Evolutionary conservation across 1,284 basidiomycete species (phyloP), one percentile per base, ranked within the genome.

Genomic region (Uromyces viciae-fabae): DNA sequence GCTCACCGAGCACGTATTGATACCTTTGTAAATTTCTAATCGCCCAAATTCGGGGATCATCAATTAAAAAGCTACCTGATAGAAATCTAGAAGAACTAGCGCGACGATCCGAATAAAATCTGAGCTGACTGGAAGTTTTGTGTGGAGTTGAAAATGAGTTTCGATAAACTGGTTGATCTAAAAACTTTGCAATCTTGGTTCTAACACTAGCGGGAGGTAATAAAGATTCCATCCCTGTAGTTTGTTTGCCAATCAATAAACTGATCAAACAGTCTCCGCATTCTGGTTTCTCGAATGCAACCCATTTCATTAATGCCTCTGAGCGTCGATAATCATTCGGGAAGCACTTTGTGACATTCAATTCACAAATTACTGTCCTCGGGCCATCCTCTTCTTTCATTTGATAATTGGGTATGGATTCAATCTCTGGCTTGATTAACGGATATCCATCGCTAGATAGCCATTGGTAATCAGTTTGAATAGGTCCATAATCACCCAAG

Each of bases 1-100:
- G n/a, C n/a, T n/a, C n/a, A 79, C 77, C 77, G 17, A 79, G 28
- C 15, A 79, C 77, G 64, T 79, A 79, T 72, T 72, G 66, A 46
- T 79, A 79, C n/a, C 66, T 69, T 42, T 79, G 64, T 3, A 79
- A 42, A 43, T 64, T 75, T n/a, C 58, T 31, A n/a, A 62, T 4
- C 4, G 74, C 74, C 74, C 54, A 62, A 17, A 60, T 60, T 3
- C 74, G 49, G 2, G 56, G 74, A 31, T 75, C 58, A 25, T 28
- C 33, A 28, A 25, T 1, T 22, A 71, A 11, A 3, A 49, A 36
- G 7, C 38, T 25, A 25, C 22, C 31, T 62, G 38, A 28, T 25
- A 7, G 3, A 33, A 46, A n/a, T 22, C 58, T 40, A 5, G 8
- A 19, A 38, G 38, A n/a, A n/a, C 11, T 14, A 31, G 74, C 4